Evolutionary conservation across 257 asterid species (phyloP).

Genomic region (Nemophila menziesii): DNA sequence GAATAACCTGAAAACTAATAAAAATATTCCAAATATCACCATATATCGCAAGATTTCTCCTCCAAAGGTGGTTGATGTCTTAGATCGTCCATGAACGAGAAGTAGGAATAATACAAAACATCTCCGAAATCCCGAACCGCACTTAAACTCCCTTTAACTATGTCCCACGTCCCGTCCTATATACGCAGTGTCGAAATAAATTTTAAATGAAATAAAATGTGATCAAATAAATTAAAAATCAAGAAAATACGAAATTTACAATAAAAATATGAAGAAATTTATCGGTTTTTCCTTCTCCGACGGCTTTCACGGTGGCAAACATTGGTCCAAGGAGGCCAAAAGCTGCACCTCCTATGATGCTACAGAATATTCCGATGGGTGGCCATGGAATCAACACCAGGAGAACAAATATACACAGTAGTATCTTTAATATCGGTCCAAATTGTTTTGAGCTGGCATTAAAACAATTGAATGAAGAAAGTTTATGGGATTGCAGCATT

Average conservation of each 20-base stretch:
- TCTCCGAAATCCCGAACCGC: constrained; percentile 67
- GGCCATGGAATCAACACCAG: constrained; percentile 44
- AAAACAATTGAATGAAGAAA: too few relatives aligned
- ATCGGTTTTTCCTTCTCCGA: constrained; percentile 55
- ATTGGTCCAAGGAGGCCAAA: constrained; percentile 6
- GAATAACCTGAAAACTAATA: too few relatives aligned
- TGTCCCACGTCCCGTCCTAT: constrained; percentile 88
- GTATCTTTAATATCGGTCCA: constrained; percentile 68
- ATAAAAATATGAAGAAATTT: constrained; percentile 58
- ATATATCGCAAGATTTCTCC: constrained; percentile 67
- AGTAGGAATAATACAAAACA: constrained; percentile 57
- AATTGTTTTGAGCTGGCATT: constrained; percentile 58
- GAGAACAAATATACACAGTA: constrained; percentile 36
- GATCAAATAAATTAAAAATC: neutral
- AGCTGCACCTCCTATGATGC: neutral
- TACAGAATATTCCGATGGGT: constrained; percentile 32
- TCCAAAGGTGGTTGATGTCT: constrained; percentile 34
- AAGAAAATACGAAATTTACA: constrained; percentile 27
- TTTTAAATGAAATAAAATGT: constrained; percentile 4
- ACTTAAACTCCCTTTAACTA: constrained; percentile 53
- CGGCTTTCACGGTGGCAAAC: constrained; percentile 72
- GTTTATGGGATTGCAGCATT: too few relatives aligned
- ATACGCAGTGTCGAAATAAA: constrained; percentile 6
- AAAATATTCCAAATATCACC: too few relatives aligned
- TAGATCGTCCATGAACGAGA: constrained; percentile 68